phyloP scores from a whole-genome alignment of 805 yeast species.

The Myxozyma neglecta region DNA sequence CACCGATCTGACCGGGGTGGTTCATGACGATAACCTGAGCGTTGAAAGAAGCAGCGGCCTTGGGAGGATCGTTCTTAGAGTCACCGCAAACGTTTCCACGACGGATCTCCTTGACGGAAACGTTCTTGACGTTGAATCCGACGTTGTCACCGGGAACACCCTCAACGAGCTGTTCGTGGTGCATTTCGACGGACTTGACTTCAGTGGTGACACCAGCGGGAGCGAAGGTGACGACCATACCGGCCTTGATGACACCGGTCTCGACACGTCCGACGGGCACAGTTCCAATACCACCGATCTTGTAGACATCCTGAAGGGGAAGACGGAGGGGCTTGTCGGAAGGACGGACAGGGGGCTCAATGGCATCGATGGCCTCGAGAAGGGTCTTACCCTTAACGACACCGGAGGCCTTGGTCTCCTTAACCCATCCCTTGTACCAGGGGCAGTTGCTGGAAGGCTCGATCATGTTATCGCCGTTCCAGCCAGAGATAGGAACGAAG shows the following conservation, averaged over 20 bases:
- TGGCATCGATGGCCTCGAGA: slow-evolving; percentile 80
- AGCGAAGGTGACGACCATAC: slow-evolving; percentile 86
- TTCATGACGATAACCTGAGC: slow-evolving; percentile 85
- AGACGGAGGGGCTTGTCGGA: slow-evolving; percentile 84
- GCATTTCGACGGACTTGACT: slow-evolving; percentile 88
- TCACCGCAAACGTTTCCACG: slow-evolving; percentile 94
- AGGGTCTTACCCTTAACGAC: slow-evolving; percentile 75
- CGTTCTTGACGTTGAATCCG: slow-evolving; percentile 89
- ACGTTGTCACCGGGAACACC: slow-evolving; percentile 92
- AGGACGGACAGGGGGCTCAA: slow-evolving; percentile 79
- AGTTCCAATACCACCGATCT: slow-evolving; percentile 89
- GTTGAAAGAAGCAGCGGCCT: slow-evolving; percentile 74
- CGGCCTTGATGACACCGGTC: slow-evolving; percentile 89
- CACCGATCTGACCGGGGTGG: slow-evolving; percentile 89
- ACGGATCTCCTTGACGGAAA: slow-evolving; percentile 83
- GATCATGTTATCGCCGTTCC: slow-evolving; percentile 93
- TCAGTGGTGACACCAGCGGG: slow-evolving; percentile 90
- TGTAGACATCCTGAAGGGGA: slow-evolving; percentile 89
- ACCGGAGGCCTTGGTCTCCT: slow-evolving; percentile 69
- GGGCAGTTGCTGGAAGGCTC: slow-evolving; percentile 78
- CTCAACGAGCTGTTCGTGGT: slow-evolving; percentile 74
- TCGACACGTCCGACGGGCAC: slow-evolving; percentile 94
- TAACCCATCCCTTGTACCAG: slow-evolving; percentile 86
- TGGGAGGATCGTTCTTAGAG: slow-evolving; percentile 86
- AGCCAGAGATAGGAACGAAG: slow-evolving; percentile 89